Evolutionary conservation across 768 basidiomycete species (phyloP).

Genomic region (Mycena polygramma): DNA sequence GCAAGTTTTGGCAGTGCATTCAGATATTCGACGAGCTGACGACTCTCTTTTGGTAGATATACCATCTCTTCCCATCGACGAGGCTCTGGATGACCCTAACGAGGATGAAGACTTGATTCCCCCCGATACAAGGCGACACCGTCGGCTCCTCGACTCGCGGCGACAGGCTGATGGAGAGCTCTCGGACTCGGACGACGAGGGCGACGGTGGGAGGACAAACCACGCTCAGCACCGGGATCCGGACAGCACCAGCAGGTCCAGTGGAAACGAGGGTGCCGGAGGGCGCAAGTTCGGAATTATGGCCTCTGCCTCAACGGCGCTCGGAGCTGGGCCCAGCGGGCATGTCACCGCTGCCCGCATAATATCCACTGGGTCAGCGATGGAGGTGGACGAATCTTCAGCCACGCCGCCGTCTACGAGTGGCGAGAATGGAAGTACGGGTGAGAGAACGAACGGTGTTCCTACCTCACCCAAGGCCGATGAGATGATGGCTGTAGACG

Average conservation of each 20-base stretch:
- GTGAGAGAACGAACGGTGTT: conserved; percentile 28
- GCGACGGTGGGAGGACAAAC: conserved; percentile 86
- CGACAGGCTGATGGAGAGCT: conserved; percentile 90
- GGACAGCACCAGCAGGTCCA: conserved; percentile 59
- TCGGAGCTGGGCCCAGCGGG: conserved; percentile 83
- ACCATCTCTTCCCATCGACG: conserved; percentile 87
- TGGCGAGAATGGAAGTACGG: conserved; percentile 43
- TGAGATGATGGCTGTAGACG: conserved; percentile 44
- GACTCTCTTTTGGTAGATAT: conserved; percentile 66
- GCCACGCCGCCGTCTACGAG: conserved; percentile 52
- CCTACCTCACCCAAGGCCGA: conserved; percentile 30
- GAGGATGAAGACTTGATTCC: conserved; percentile 88
- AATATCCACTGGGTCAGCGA: conserved; percentile 51
- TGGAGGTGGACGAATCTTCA: conserved; percentile 51
- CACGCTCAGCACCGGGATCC: conserved; percentile 70
- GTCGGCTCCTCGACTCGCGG: conserved; percentile 82
- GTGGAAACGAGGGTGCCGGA: conserved; percentile 58
- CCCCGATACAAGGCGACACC: conserved; percentile 81
- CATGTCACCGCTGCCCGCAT: conserved; percentile 68
- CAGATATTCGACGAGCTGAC: conserved; percentile 10
- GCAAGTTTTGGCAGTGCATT: conserved; percentile 55
- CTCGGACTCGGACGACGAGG: conserved; percentile 98
- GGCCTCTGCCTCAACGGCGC: conserved; percentile 71
- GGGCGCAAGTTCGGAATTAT: conserved; percentile 77
- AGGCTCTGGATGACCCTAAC: conserved; percentile 82